These are phyloP conservation scores for Lachnellula willkommii DNA, from an alignment of 2,329 filamentous ascomycete species.

Conservation along the genomic window DNA sequence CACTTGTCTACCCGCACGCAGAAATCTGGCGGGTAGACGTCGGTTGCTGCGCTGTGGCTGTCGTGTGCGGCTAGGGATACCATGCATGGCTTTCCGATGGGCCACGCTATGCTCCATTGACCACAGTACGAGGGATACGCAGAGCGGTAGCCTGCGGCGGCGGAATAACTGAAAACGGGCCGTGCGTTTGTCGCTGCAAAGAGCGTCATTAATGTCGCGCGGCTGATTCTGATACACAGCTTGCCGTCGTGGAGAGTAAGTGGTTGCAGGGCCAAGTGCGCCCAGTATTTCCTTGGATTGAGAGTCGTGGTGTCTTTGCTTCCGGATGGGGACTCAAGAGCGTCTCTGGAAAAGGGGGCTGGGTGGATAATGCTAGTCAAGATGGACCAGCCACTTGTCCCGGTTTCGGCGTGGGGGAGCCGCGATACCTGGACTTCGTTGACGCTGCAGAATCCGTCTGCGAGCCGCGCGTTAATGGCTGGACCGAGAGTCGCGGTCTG, in stretches of 20 bases:
- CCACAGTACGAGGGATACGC: constrained; percentile 33
- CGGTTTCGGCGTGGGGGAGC: not conserved
- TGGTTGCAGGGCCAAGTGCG: not conserved
- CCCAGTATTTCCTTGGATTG: no score
- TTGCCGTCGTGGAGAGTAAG: not conserved
- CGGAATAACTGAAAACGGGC: constrained; percentile 29
- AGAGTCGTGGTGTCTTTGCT: no score
- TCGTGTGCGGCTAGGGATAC: constrained; percentile 15
- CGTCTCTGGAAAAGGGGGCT: not conserved
- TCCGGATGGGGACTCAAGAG: not conserved
- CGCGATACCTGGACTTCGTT: not conserved
- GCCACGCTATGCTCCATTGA: constrained; percentile 33
- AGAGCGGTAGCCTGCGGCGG: constrained; percentile 30
- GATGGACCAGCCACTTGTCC: not conserved
- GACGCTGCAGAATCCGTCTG: not conserved
- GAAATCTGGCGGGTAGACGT: constrained; percentile 21
- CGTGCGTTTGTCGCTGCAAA: constrained; percentile 26
- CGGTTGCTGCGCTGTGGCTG: constrained; percentile 11
- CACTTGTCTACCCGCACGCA: constrained; percentile 20
- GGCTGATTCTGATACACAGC: not conserved
- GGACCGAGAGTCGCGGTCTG: not conserved
- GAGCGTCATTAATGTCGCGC: not conserved
- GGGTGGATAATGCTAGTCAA: not conserved
- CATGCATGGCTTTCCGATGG: constrained; percentile 25
- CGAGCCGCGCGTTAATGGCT: not conserved